These are phyloP conservation scores for Fusarium coicis DNA, from an alignment of 2,329 filamentous ascomycete species.

Conservation along the genomic window DNA sequence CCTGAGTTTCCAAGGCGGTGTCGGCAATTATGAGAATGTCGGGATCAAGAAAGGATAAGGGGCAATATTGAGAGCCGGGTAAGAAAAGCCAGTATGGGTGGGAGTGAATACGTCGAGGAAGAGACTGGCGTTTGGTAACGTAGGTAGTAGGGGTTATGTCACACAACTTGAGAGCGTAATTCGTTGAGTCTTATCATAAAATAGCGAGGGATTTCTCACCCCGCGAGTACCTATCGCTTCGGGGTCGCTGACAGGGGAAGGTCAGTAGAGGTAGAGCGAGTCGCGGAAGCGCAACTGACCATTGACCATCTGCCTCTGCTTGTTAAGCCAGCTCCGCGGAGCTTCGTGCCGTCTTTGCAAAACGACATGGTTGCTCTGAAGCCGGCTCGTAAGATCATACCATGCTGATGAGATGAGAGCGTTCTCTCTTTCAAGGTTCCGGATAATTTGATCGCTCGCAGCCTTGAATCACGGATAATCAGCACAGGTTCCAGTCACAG, in stretches of 20 bases:
- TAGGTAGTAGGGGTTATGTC: conserved; percentile 3
- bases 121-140: conserved; percentile 11
- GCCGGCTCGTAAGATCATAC: conserved; percentile 81
- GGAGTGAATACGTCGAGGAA: conserved; percentile 19
- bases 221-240: conserved; percentile 56
- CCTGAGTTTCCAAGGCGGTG: conserved; percentile 16
- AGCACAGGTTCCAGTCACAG: conserved; percentile 16
- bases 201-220: conserved; percentile 45
- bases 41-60: conserved; percentile 11
- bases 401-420: conserved; percentile 83
- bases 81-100: conserved; percentile 3
- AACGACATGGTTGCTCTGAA: conserved; percentile 86
- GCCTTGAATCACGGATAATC: conserved; percentile 51
- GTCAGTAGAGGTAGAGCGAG: conserved; percentile 58
- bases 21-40: conserved; percentile 13
- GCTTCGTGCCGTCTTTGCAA: conserved; percentile 79
- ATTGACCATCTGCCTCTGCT: conserved; percentile 79
- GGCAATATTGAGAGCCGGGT: conserved; percentile 11
- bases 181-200: conserved; percentile 19
- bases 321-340: conserved; percentile 85
- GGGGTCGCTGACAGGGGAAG: conserved; percentile 56
- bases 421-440: conserved; percentile 81
- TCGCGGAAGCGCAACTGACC: conserved; percentile 60
- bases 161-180: conserved; percentile 12
- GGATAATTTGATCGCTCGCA: conserved; percentile 65